Conservation (phyloP, 2,329 filamentous ascomycete species). For the Didymella sp. region DNA sequence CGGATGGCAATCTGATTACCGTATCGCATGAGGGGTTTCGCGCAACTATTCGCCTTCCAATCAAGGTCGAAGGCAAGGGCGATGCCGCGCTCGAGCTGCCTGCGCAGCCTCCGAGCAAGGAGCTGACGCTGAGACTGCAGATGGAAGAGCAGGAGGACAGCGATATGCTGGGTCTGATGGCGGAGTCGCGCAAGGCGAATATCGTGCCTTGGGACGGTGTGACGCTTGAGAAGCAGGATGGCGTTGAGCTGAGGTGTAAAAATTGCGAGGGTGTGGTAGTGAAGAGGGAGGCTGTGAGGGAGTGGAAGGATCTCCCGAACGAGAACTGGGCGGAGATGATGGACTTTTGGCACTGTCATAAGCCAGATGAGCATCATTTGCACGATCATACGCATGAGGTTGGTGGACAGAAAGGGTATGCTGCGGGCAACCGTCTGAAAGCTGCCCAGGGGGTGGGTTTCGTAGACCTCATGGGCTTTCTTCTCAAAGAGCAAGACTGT, state of each 20-base stretch:
- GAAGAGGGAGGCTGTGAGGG: slow-evolving; percentile 35
- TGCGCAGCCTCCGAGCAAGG: slow-evolving; percentile 52
- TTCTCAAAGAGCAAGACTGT: slow-evolving; percentile 74
- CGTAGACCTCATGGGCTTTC: slow-evolving; percentile 79
- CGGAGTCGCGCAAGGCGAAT: slow-evolving; percentile 45
- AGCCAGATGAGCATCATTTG: slow-evolving; percentile 71
- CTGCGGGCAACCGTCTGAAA: slow-evolving; percentile 76
- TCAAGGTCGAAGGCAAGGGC: slow-evolving; percentile 53
- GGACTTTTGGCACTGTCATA: slow-evolving; percentile 99
- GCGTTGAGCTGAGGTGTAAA: slow-evolving; percentile 37
- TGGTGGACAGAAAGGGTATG: slow-evolving; percentile 69
- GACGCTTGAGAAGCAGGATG: slow-evolving; percentile 34
- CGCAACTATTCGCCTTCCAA: slow-evolving; percentile 56
- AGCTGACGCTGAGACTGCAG: slow-evolving; percentile 62
- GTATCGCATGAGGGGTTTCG: slow-evolving; percentile 56
- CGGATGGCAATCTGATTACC: slow-evolving; percentile 53
- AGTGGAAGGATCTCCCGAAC: slow-evolving; percentile 93
- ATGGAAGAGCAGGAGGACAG: slow-evolving; percentile 54
- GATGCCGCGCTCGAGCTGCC: slow-evolving; percentile 60
- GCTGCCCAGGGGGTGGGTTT: slow-evolving; percentile 74
- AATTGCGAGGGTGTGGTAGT: slow-evolving; percentile 34
- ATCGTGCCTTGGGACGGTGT: slow-evolving; percentile 55
- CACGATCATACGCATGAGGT: slow-evolving; percentile 55
- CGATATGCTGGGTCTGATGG: slow-evolving; percentile 38
- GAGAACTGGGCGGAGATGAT: slow-evolving; percentile 99